phyloP scores from a whole-genome alignment of 2,329 filamentous ascomycete species.

The Trichoderma hamatum region DNA sequence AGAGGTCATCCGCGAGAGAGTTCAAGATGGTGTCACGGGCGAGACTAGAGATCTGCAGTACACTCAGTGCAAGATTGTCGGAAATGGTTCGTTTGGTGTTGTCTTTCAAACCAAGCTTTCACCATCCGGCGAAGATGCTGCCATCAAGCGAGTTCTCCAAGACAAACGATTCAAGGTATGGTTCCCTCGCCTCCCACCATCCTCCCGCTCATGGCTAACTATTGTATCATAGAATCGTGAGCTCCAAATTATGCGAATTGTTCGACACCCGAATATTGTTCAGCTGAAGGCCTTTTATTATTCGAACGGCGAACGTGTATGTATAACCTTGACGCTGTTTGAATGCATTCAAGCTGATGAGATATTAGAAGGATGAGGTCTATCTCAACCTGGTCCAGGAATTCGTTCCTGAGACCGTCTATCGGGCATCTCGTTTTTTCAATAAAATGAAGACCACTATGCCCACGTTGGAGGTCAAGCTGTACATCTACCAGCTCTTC shows the following conservation, averaged over 20 bases:
- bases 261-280: slow-evolving; percentile 97
- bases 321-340: not conserved
- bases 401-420: slow-evolving; percentile 97
- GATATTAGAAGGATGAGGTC: slow-evolving; percentile 81
- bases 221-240: slow-evolving; percentile 80
- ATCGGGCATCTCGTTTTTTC: slow-evolving; percentile 97
- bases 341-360: slow-evolving; percentile 16
- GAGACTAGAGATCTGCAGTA: slow-evolving; percentile 97
- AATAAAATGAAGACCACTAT: slow-evolving; percentile 99
- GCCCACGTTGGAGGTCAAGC: slow-evolving; percentile 97
- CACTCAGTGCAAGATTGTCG: slow-evolving; percentile 99
- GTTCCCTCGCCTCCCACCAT: slow-evolving; percentile 3
- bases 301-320: slow-evolving; percentile 95
- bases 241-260: slow-evolving; percentile 99
- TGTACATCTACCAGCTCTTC: slow-evolving; percentile 99
- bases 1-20: slow-evolving; percentile 99
- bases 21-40: slow-evolving; percentile 95
- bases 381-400: slow-evolving; percentile 98
- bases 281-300: slow-evolving; percentile 99
- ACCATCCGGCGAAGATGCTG: slow-evolving; percentile 96
- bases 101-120: slow-evolving; percentile 99
- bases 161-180: slow-evolving; percentile 98
- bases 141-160: slow-evolving; percentile 97
- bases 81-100: slow-evolving; percentile 97
- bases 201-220: slow-evolving; percentile 19